Base-by-base conservation (phyloP, 2,329 filamentous ascomycete species). In the Ophiostoma populinum region DNA sequence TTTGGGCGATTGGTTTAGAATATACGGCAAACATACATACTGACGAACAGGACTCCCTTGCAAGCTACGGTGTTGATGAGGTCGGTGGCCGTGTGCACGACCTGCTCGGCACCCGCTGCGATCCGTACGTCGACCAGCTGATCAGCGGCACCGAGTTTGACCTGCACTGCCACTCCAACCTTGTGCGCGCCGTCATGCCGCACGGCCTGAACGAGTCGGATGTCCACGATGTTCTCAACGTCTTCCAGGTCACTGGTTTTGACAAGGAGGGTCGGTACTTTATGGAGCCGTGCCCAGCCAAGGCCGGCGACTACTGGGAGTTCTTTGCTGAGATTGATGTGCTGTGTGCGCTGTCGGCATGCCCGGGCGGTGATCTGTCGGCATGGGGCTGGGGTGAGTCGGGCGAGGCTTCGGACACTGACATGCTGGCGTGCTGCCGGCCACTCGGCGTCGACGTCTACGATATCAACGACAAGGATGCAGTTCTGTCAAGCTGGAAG, bases 151-250 rank as follows among this genome's bases (percentile, higher is more conserved):
- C 69, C 33, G 62, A 63, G 21, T 90, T 83, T 50, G 76, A 90
- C 51, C 87, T 70, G 52, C 80, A 90, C 51, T 92, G 82, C 52
- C 81, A 87, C 49, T 82, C 76, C 2, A 92, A 92, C 51, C 65
- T 92, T 9, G 72, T 70, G 1, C 69, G 82, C 4, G 78, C 82
- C 0, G 69, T 90, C 3, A 42, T 75, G 1, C 74, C 75, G 0
- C 74, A 63, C 41, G 79, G 80, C 0, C 52, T 90, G 27, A 65
- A 61, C 5, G 82, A 90, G 54, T 59, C 61, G 20, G 80, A 90
- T 49, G 71, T 90, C 2, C 82, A 92, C 47, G 81, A 92, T 51
- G 81, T 92, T 1, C 63, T 92, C 36, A 92, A 92, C 48, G 62
- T 92, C 3, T 90, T 92, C 50, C 82, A 92, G 52, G 80, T 86